Evolutionary conservation across 176 grass and related monocot species (phyloP).

Genomic region (Tillandsia leiboldiana): DNA sequence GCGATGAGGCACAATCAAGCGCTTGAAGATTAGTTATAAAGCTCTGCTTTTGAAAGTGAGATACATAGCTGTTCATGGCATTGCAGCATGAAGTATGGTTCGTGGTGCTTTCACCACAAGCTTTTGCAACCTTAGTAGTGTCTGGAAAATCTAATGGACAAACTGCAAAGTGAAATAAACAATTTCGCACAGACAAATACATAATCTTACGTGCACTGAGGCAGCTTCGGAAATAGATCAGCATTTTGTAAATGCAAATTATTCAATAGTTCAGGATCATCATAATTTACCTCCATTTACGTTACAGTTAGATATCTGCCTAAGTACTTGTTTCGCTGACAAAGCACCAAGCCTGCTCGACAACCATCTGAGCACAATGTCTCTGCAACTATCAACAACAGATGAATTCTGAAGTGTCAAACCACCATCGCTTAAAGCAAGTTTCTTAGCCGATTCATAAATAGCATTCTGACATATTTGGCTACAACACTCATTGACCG

Average conservation of each 20-base stretch:
- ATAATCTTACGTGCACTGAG: not conserved
- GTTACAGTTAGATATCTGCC: conserved; percentile 91
- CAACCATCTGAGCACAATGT: conserved; percentile 85
- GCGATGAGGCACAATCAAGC: conserved; percentile 71
- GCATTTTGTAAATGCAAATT: not conserved
- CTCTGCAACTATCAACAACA: conserved; percentile 61
- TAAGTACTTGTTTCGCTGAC: conserved; percentile 61
- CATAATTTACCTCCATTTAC: conserved; percentile 65
- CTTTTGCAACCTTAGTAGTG: conserved; percentile 66
- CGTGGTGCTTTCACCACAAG: conserved; percentile 44
- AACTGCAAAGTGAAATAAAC: conserved; percentile 31
- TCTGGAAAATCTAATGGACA: conserved; percentile 86
- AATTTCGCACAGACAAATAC: conserved; percentile 9
- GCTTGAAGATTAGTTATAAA: conserved; percentile 99
- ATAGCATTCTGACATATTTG: conserved; percentile 80
- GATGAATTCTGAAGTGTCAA: conserved; percentile 21
- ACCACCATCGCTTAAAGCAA: conserved; percentile 38
- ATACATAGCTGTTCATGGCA: conserved; percentile 64
- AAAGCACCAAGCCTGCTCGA: conserved; percentile 60
- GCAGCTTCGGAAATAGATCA: not conserved
- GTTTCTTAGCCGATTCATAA: conserved; percentile 56
- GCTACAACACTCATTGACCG: conserved; percentile 91
- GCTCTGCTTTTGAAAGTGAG: conserved; percentile 97
- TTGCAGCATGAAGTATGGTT: conserved; percentile 70
- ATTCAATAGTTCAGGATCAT: not conserved